Percentiles rank a stretch among this genome's conserved stretches.
Conservation (phyloP, 441 rosid genomes). For the Erodium trifolium region DNA sequence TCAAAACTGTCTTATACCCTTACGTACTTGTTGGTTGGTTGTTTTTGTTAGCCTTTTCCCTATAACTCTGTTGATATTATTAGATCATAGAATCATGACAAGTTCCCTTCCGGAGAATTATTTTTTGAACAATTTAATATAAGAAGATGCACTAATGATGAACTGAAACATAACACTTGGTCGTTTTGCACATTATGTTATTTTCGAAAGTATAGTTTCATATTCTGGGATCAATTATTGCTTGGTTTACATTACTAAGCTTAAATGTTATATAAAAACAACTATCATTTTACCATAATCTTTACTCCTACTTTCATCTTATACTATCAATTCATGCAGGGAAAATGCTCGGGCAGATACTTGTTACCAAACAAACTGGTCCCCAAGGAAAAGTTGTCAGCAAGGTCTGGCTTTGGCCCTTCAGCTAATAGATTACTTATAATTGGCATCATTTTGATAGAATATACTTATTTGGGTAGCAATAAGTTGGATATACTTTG, state of each 20-base stretch:
- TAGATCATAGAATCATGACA: neutral
- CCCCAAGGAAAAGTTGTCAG: slow-evolving; percentile 96
- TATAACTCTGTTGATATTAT: neutral
- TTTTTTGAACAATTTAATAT: neutral
- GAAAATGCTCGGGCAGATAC: slow-evolving; percentile 93
- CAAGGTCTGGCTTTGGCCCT: slow-evolving; percentile 52
- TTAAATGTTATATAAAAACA: neutral
- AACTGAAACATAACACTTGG: neutral
- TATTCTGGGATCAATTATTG: neutral
- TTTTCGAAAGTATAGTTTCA: neutral
- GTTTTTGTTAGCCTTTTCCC: neutral
- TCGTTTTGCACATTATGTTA: too few relatives aligned
- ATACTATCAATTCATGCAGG: slow-evolving; percentile 31
- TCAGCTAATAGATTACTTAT: neutral
- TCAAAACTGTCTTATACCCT: slow-evolving; percentile 4
- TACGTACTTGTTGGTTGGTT: neutral
- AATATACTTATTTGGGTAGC: neutral
- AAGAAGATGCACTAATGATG: neutral
- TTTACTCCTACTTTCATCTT: neutral
- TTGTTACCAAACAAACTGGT: slow-evolving; percentile 96
- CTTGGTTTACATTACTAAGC: neutral
- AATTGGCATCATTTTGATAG: neutral
- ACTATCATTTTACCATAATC: neutral
- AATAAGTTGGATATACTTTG: too few relatives aligned
- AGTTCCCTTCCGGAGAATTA: neutral